A percentile compares a stretch with the other conserved stretches of the same genome.
Evolutionary conservation across 768 basidiomycete genomes (phyloP).

Genomic region (Hygrocybe coccinea): DNA sequence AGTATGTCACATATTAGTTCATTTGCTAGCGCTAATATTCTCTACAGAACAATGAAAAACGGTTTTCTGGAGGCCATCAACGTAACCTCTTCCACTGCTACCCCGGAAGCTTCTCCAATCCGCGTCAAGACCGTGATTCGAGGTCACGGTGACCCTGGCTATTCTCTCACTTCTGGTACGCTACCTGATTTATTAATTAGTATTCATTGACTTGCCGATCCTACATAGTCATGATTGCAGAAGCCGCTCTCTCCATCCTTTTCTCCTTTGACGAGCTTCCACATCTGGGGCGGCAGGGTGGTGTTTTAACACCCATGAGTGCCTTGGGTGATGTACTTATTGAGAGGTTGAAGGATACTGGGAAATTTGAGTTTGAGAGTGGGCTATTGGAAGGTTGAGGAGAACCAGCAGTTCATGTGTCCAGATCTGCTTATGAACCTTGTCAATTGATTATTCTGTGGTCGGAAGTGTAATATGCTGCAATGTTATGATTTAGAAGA

Average conservation of each 20-base stretch:
- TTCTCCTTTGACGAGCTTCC: conserved; percentile 55
- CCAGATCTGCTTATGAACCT: no score
- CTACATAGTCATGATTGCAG: conserved; percentile 64
- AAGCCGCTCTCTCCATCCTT: conserved; percentile 70
- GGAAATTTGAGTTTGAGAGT: conserved; percentile 54
- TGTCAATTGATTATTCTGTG: no score
- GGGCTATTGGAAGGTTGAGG: conserved; percentile 10
- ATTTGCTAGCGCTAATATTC: neutral
- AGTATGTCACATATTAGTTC: conserved; percentile 41
- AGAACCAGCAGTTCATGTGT: neutral
- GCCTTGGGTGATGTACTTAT: conserved; percentile 78
- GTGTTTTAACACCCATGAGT: conserved; percentile 77
- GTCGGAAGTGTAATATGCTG: no score
- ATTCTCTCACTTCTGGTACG: conserved; percentile 53
- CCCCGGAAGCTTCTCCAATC: conserved; percentile 33
- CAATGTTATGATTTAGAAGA: no score
- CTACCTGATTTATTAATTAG: conserved; percentile 7
- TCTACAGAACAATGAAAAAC: conserved; percentile 47
- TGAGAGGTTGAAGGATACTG: conserved; percentile 56
- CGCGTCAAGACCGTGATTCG: conserved; percentile 58
- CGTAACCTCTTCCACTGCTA: conserved; percentile 56
- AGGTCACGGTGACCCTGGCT: conserved; percentile 76
- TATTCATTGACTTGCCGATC: conserved; percentile 1
- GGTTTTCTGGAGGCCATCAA: conserved; percentile 66
- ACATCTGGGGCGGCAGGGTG: conserved; percentile 55